Evolutionary conservation across 208 protist species (phyloP), one percentile per base, ranked within the genome.

Genomic region (Vickermania ingenoplastis): DNA sequence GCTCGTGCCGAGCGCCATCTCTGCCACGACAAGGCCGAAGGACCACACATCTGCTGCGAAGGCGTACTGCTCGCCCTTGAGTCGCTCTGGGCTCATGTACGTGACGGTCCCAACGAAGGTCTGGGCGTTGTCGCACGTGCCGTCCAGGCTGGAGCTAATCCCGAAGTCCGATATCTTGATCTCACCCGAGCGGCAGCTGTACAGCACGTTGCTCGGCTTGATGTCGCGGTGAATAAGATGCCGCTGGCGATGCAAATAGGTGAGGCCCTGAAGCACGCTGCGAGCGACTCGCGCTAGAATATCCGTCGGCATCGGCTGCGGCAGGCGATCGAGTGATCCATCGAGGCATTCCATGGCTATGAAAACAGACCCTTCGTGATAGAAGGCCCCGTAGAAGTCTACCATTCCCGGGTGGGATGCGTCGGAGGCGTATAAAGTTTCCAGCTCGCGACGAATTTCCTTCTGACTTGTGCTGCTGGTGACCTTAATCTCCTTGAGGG

Each of bases 181-280:
- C 52, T 79, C 66, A 14, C 90, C 84, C 3, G 77, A 78, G 57
- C 62, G 62, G 17, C 41, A 36, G 70, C 91, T 97, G 62, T 97
- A 91, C 22, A 99, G 84, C 21, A 99, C 76, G 71, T 99, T 99
- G 67, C 81, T 91, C n/a, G 97, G 98, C 78, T 99, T 99, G 54
- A 99, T 54, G 64, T 99, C 97, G 22, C 97, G 81, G 72, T 98
- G 98, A 31, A 99, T 91, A 22, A 97, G 69, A 54, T 95, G 83
- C 23, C 86, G 80, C 7, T 71, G 69, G 48, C 83, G 75, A 65
- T 97, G 93, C 2, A 97, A 79, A 70, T 96, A 96, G 3, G 59
- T 61, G 11, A 97, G 71, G 0, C 94, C 90, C 25, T 71, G 65
- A 49, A 97, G 70, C 59, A 97, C 82, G 54, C 77, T 81, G 2